Conservation (phyloP, 2,329 filamentous ascomycete species). For the Alternaria triticina region DNA sequence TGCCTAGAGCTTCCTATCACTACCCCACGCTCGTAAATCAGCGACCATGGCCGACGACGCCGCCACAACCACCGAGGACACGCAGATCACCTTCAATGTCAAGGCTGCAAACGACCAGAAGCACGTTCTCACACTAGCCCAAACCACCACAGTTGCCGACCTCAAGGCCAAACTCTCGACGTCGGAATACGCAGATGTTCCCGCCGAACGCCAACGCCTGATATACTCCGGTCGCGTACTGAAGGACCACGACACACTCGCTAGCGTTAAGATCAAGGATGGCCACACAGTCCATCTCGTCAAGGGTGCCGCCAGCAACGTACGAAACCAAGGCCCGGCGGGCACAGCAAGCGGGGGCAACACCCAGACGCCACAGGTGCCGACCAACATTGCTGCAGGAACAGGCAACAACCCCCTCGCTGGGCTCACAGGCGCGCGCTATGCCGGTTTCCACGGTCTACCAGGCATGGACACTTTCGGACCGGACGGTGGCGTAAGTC, state of each 20-base stretch:
- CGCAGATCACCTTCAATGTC: constrained; percentile 92
- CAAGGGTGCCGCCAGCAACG: constrained; percentile 92
- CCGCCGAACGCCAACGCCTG: constrained; percentile 85
- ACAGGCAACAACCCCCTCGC: constrained; percentile 85
- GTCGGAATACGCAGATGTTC: constrained; percentile 83
- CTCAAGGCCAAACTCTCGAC: constrained; percentile 88
- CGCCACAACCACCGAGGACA: constrained; percentile 62
- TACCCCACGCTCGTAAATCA: constrained; percentile 10
- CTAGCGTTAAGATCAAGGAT: constrained; percentile 90
- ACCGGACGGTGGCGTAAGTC: constrained; percentile 87
- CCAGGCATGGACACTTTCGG: constrained; percentile 90
- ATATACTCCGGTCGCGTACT: constrained; percentile 98
- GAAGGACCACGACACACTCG: constrained; percentile 89
- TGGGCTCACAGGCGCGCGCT: constrained; percentile 88
- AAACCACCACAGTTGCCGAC: constrained; percentile 78
- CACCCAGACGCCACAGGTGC: constrained; percentile 66
- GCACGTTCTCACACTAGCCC: constrained; percentile 80
- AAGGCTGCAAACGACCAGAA: constrained; percentile 94
- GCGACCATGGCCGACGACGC: constrained; percentile 69
- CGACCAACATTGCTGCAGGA: constrained; percentile 80
- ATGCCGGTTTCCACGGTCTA: constrained; percentile 88
- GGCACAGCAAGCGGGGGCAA: constrained; percentile 46
- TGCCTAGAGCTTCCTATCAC: constrained; percentile 6
- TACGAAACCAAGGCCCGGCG: constrained; percentile 56
- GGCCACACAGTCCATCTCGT: constrained; percentile 97